Base-by-base conservation (phyloP, 176 grass and related monocot genomes). In the Oryza punctata region DNA sequence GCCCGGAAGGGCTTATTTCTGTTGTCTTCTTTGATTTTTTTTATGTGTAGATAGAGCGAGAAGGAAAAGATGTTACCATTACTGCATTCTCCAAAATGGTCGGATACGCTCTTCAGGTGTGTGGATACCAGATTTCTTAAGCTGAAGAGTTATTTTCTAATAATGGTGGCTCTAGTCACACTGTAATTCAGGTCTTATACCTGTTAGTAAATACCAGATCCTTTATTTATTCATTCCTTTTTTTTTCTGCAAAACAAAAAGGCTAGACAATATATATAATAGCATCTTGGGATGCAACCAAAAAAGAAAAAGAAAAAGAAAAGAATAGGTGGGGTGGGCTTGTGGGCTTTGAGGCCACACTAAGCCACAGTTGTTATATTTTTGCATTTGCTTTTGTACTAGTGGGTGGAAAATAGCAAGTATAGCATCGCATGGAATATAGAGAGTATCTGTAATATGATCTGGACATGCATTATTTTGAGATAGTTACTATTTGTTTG, bases 1-100 rank as follows among this genome's bases (percentile, higher is more conserved):
- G 21, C 30, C 33, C 27, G 19, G 10, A 77, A 65, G 12, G 27
- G 12, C 24, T 85, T 37, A 26, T 67, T 59, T 60, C 26, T 66
- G 1, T 11, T 46, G 28, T 19, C 3, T 37, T 32, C 27, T 30
- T 40, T 45, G 3, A 46, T 45, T 38, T 83, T 83, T 44, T 67
- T 45, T 29, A 25, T 71, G 54, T 79, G 72, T 78, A 99, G 97
- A 89, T 99, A 81, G 93, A 99, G 60, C 75, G 86, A 77, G 88
- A 92, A 86, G 97, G 97, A 65, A 99, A 90, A 68, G 87, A 99
- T 85, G 86, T 99, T 59, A 96, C 97, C 25, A 92, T 99, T 82
- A 99, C 97, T 28, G 89, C 97, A 76, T 99, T 91, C 84, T 99
- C 97, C 67, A 99, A 99, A 75, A 99, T 99, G 89, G 97, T 99